Evolutionary conservation across 1,284 basidiomycete species (phyloP).

Genomic region (Anthracocystis setariae): DNA sequence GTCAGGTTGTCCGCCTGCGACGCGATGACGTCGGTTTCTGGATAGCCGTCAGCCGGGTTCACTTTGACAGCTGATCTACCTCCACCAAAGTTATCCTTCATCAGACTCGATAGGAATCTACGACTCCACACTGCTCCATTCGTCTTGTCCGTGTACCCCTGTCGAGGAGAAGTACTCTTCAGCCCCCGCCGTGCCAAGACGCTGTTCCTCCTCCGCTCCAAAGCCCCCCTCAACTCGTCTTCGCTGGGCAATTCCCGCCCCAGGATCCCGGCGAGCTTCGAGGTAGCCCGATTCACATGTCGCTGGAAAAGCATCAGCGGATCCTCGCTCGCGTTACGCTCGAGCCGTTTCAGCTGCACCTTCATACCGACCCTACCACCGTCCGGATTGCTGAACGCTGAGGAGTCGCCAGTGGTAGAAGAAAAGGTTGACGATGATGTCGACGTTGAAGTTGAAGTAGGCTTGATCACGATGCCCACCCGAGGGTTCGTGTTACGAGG

Average conservation of each 20-base stretch:
- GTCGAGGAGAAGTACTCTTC: slow-evolving; percentile 22
- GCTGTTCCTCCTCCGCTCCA: slow-evolving; percentile 30
- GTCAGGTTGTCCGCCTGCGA: slow-evolving; percentile 42
- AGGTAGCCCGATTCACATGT: slow-evolving; percentile 53
- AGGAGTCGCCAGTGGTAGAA: slow-evolving; percentile 14
- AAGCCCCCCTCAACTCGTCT: slow-evolving; percentile 26
- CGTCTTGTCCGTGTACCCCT: slow-evolving; percentile 34
- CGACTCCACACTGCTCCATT: slow-evolving; percentile 23
- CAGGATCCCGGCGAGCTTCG: slow-evolving; percentile 52
- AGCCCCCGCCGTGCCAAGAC: slow-evolving; percentile 24
- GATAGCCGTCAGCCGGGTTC: slow-evolving; percentile 25
- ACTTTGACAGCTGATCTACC: slow-evolving; percentile 17
- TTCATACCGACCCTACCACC: slow-evolving; percentile 38
- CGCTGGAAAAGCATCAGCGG: slow-evolving; percentile 54
- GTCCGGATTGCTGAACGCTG: slow-evolving; percentile 16
- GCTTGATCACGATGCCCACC: slow-evolving; percentile 48
- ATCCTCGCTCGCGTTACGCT: slow-evolving; percentile 10
- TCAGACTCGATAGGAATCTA: slow-evolving; percentile 28
- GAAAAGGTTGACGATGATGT: not conserved
- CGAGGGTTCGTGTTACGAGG: slow-evolving; percentile 27
- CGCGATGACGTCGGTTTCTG: slow-evolving; percentile 23
- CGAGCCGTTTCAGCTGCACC: slow-evolving; percentile 42
- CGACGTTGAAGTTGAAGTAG: not conserved
- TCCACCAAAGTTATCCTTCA: slow-evolving; percentile 34
- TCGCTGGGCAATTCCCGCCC: slow-evolving; percentile 22